Conservation (phyloP, 805 yeast genomes). For the Kodamaea kaohsiungensis region DNA sequence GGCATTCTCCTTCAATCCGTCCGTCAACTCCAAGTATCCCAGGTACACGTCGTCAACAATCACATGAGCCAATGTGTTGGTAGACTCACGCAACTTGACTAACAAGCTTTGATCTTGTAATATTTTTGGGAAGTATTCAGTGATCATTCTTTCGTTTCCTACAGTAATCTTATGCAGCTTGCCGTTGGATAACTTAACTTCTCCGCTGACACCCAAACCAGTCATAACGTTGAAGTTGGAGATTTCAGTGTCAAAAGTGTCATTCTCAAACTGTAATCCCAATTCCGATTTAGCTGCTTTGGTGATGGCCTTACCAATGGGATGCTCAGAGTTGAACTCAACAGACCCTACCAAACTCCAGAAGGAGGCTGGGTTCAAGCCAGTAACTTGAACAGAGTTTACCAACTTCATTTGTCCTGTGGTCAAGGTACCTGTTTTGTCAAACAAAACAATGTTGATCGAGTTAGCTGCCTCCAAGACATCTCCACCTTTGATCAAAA, state of each 20-base stretch:
- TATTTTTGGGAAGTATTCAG: slow-evolving; percentile 17
- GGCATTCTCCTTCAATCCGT: slow-evolving; percentile 68
- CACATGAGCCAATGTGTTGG: slow-evolving; percentile 54
- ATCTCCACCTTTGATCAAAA: slow-evolving; percentile 91
- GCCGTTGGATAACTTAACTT: slow-evolving; percentile 29
- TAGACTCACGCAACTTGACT: slow-evolving; percentile 22
- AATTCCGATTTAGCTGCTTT: slow-evolving; percentile 31
- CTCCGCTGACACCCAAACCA: slow-evolving; percentile 49
- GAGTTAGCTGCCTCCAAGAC: slow-evolving; percentile 72
- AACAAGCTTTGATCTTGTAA: slow-evolving; percentile 11
- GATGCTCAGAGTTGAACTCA: slow-evolving; percentile 82
- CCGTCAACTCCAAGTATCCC: slow-evolving; percentile 71
- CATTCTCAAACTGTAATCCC: slow-evolving; percentile 32
- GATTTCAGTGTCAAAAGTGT: slow-evolving; percentile 31
- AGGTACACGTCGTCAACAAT: slow-evolving; percentile 55
- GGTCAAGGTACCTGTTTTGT: slow-evolving; percentile 95
- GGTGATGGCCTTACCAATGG: slow-evolving; percentile 74
- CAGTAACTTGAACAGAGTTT: slow-evolving; percentile 28
- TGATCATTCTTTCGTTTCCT: slow-evolving; percentile 54
- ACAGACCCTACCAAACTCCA: slow-evolving; percentile 59
- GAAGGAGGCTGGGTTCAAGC: slow-evolving; percentile 27
- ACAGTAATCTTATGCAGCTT: slow-evolving; percentile 37
- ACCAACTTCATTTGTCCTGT: slow-evolving; percentile 68
- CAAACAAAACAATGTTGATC: slow-evolving; percentile 73
- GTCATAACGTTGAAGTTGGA: slow-evolving; percentile 37